phyloP scores from a whole-genome alignment of 1,284 basidiomycete genomes.

The Trametes sp. region DNA sequence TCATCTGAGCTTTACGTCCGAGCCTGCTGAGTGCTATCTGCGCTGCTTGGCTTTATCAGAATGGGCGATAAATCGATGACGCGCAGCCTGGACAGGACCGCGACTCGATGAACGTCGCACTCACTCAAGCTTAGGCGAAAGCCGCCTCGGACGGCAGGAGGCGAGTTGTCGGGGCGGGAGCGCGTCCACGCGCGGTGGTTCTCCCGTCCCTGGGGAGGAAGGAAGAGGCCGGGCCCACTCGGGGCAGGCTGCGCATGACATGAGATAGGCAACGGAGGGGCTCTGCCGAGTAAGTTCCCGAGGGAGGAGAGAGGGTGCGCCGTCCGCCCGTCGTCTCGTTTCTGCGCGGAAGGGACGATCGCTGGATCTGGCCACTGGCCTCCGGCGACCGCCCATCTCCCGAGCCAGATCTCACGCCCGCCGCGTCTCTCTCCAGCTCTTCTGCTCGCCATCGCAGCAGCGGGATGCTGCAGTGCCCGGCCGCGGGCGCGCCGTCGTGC shows the following conservation, averaged over 20 bases:
- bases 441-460: not conserved
- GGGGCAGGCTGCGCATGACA: not conserved
- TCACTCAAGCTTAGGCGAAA: too few species aligned
- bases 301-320: not conserved
- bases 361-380: constrained; percentile 20
- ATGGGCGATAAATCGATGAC: too few species aligned
- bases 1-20: too few species aligned
- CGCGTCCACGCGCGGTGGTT: not conserved
- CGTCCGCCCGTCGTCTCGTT: not conserved
- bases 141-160: not conserved
- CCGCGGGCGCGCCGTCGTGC: not conserved
- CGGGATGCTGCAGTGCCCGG: not conserved
- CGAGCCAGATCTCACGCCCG: constrained; percentile 8
- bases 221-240: not conserved
- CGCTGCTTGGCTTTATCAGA: too few species aligned
- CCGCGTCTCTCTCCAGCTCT: not conserved
- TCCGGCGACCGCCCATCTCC: constrained; percentile 17
- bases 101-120: too few species aligned
- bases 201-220: not conserved
- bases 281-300: constrained; percentile 1
- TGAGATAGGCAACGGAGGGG: constrained; percentile 1
- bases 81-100: too few species aligned
- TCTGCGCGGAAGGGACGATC: constrained; percentile 24
- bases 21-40: too few species aligned
- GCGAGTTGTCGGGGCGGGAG: not conserved